Base-by-base conservation (phyloP, 2,329 filamentous ascomycete species). In the Periconia macrospinosa region DNA sequence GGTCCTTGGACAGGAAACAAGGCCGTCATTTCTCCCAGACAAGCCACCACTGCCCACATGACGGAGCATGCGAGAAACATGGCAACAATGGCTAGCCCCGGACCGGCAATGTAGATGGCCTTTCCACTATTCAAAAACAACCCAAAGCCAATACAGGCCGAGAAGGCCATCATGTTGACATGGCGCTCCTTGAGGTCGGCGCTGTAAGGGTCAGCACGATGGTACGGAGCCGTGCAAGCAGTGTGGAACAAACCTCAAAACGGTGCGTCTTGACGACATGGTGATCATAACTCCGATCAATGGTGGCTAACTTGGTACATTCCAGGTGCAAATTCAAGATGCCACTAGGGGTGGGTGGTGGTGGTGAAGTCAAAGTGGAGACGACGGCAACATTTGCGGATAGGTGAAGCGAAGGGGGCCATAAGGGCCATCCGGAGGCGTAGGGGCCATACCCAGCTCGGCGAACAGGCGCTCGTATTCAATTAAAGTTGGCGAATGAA, bases 1-100 rank as follows among this genome's bases (percentile, higher is more conserved):
- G 91, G 94, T 41, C 92, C 92, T 30, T 91, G 89, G 17, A 96
- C 88, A 1, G 92, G 92, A 65, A 92, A 96, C 5, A 91, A 77
- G 30, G 96, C 91, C 13, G 92, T 90, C 73, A 97, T 83, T 74
- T 97, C 92, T 57, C 92, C 92, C 15, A 97, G 79, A 41, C 66
- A 72, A 3, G 69, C 71, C 46, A 74, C 67, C 10, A 70, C 63
- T n/a, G 68, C 67, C 68, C 72, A 75, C 63, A 74, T 68, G 1
- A 74, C 67, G 2, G 69, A 71, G 9, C 71, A 70, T 17, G 68
- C 70, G 1, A 76, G 60, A 9, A 71, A 49, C 47, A 73, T 70
- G 15, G 69, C 71, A 13, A 76, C 59, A 10, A 71, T 64, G 3
- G 72, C 72, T 30, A 74, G 62, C 13, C 71, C 72, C 8, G 73